Evolutionary conservation across 768 basidiomycete genomes (phyloP).

Genomic region (Leucosporidium yakuticum): DNA sequence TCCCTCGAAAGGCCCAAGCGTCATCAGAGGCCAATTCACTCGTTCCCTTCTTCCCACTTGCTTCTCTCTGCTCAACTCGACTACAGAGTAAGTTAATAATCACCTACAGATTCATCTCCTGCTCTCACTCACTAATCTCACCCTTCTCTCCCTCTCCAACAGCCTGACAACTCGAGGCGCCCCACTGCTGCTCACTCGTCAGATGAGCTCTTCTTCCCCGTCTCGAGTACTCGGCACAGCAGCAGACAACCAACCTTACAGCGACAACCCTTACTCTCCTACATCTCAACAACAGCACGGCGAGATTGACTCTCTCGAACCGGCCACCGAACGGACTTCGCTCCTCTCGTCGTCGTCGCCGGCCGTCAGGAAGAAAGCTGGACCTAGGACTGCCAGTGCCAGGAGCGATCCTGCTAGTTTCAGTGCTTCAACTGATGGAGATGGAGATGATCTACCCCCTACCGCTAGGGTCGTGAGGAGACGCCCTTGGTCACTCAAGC

Average conservation of each 20-base stretch:
- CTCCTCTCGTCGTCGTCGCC: background rate
- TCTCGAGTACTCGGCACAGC: no score
- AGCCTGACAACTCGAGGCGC: no score
- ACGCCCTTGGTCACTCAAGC: constrained; percentile 14
- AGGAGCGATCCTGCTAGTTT: constrained; percentile 10
- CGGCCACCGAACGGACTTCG: background rate
- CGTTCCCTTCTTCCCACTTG: no score
- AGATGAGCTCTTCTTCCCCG: no score
- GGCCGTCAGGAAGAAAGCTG: constrained; percentile 3
- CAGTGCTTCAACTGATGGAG: background rate
- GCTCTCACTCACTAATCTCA: no score
- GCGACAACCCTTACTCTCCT: background rate
- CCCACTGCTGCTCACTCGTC: no score
- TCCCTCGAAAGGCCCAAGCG: no score
- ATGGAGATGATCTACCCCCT: background rate
- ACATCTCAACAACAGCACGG: background rate
- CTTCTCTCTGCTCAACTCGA: no score
- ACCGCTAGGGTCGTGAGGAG: background rate
- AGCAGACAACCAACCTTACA: background rate
- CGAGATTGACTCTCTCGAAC: constrained; percentile 17
- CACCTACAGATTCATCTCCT: no score
- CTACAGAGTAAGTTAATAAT: no score
- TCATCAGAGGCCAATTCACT: no score
- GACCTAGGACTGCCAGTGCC: constrained; percentile 9
- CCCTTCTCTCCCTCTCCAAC: no score